Percentiles rank a stretch among this genome's conserved stretches.
Conservation (phyloP, 2,329 filamentous ascomycete species). For the Fusarium anthophilum region DNA sequence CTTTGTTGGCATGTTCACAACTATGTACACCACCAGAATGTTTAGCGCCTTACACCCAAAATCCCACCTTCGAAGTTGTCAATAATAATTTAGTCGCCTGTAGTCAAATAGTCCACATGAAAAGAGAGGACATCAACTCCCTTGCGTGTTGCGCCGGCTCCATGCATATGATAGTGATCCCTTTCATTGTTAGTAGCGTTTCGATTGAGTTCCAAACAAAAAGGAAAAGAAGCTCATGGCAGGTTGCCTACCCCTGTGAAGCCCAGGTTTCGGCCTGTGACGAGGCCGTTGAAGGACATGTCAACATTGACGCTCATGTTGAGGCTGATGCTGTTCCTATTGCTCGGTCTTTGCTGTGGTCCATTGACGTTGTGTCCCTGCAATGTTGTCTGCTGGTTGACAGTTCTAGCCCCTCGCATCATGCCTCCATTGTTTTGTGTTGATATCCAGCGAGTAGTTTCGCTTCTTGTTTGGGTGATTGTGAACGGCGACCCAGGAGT, state of each 20-base stretch:
- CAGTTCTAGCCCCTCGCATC: slow-evolving; percentile 28
- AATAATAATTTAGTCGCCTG: slow-evolving; percentile 5
- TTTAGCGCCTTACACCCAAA: slow-evolving; percentile 30
- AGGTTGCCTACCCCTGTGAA: slow-evolving; percentile 34
- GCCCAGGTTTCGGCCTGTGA: slow-evolving; percentile 40
- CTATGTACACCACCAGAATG: slow-evolving; percentile 42
- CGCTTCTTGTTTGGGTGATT: slow-evolving; percentile 30
- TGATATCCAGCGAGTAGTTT: slow-evolving; percentile 38
- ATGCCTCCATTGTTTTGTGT: slow-evolving; percentile 23
- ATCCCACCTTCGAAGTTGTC: slow-evolving; percentile 29
- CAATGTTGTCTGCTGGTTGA: slow-evolving; percentile 35
- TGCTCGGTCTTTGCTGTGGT: slow-evolving; percentile 8
- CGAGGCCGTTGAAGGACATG: slow-evolving; percentile 39
- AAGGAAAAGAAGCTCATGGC: not conserved
- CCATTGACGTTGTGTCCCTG: slow-evolving; percentile 23
- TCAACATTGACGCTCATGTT: slow-evolving; percentile 40
- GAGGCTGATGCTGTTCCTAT: slow-evolving; percentile 36
- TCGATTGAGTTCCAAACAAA: not conserved
- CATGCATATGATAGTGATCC: slow-evolving; percentile 40
- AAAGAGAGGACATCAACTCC: not conserved
- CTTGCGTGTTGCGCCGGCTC: slow-evolving; percentile 31
- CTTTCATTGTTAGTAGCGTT: slow-evolving; percentile 20
- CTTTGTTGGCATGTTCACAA: slow-evolving; percentile 15
- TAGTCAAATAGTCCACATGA: not conserved
- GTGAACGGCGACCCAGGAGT: slow-evolving; percentile 15